Evolutionary conservation across 371 early-diverging fungal genomes (phyloP).

Genomic region (Mucor piriformis): DNA sequence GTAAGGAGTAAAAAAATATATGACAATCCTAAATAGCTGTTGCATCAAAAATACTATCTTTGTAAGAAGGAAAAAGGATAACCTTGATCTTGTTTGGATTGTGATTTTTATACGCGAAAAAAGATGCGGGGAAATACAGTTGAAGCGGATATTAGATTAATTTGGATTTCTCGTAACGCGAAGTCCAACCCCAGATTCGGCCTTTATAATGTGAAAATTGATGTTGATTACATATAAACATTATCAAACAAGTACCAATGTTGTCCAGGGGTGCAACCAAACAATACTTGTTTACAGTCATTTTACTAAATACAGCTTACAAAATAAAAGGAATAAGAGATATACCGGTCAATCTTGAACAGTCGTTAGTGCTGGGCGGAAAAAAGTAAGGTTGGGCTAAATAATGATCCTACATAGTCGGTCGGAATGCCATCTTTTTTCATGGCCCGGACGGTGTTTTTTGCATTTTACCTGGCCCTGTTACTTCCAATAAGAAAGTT

Average conservation of each 20-base stretch:
- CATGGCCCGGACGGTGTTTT: conserved; percentile 45
- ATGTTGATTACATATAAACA: background rate
- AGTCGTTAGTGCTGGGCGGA: background rate
- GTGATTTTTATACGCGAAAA: background rate
- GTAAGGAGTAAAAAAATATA: background rate
- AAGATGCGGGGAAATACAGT: conserved; percentile 13
- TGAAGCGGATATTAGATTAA: conserved; percentile 9
- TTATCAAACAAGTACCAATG: background rate
- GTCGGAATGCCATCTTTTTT: conserved; percentile 21
- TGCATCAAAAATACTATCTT: background rate
- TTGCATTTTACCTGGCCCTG: conserved; percentile 42
- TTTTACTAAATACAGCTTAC: background rate
- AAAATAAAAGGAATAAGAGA: background rate
- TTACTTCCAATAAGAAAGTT: conserved; percentile 13
- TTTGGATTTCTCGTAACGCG: background rate
- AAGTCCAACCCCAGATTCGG: conserved; percentile 6
- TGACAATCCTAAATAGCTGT: background rate
- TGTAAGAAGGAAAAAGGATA: background rate
- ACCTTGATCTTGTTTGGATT: background rate
- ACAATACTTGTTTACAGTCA: background rate
- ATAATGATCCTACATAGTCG: conserved; percentile 9
- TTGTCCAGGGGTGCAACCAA: conserved; percentile 5
- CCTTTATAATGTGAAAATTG: background rate
- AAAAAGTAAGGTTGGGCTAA: conserved; percentile 15
- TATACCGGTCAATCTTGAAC: no score